These are phyloP conservation scores for Cucumis melo DNA, from an alignment of 306 rosid genomes.

Conservation along the genomic window DNA sequence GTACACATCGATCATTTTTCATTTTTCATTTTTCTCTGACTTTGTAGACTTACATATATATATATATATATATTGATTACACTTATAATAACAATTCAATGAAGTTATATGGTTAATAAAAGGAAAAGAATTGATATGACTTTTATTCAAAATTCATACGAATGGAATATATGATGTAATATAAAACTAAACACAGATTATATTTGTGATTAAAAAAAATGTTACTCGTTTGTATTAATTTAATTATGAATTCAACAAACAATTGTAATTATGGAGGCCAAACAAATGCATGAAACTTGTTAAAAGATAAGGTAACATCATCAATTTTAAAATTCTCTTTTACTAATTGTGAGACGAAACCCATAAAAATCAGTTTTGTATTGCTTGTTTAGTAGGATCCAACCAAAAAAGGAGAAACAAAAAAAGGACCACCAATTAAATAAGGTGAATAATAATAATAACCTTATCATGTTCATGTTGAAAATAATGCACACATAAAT, in stretches of 20 bases:
- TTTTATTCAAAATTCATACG: background rate
- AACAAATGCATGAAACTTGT: background rate
- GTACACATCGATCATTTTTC: too few relatives aligned
- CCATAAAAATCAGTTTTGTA: background rate
- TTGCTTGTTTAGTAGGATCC: conserved; percentile 1
- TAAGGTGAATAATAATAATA: conserved; percentile 5
- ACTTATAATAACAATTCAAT: too few relatives aligned
- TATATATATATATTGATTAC: too few relatives aligned
- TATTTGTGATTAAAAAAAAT: background rate
- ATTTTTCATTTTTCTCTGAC: background rate
- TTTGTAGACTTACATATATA: background rate
- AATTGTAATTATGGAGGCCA: background rate
- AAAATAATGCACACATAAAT: background rate
- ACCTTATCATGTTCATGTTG: conserved; percentile 20
- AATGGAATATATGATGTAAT: too few relatives aligned
- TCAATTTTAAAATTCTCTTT: background rate
- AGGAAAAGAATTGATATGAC: background rate
- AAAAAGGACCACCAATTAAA: conserved; percentile 8
- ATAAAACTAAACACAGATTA: background rate
- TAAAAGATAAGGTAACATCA: background rate
- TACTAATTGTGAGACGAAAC: background rate
- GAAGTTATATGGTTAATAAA: too few relatives aligned
- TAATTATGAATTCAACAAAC: background rate
- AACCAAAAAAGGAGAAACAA: background rate
- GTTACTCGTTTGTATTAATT: background rate